These are phyloP conservation scores for Oryza longistaminata DNA, from an alignment of 176 grass and related monocot genomes.

Conservation along the genomic window DNA sequence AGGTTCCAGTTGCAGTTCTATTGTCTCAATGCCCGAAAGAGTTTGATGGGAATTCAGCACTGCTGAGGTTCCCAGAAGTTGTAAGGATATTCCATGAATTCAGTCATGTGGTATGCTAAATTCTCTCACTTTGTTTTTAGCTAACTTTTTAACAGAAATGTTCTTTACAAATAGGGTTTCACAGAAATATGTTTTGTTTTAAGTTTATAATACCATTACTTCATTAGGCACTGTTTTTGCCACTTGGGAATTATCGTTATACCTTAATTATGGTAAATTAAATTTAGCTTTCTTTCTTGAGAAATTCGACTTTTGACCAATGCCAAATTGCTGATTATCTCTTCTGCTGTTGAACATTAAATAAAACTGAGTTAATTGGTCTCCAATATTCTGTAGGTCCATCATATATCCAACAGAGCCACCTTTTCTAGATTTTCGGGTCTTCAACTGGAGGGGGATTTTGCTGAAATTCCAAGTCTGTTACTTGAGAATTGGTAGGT, in stretches of 20 bases:
- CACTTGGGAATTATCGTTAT: not conserved
- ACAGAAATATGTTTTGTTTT: slow-evolving; percentile 2
- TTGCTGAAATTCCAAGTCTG: slow-evolving; percentile 80
- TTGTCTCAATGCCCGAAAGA: slow-evolving; percentile 89
- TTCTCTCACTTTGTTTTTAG: slow-evolving; percentile 17
- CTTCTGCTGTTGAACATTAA: slow-evolving; percentile 12
- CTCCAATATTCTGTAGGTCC: slow-evolving; percentile 62
- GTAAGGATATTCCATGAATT: slow-evolving; percentile 97
- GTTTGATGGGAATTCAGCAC: slow-evolving; percentile 64
- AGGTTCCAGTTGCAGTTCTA: slow-evolving; percentile 80
- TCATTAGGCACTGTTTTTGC: not conserved
- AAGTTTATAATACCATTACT: not conserved
- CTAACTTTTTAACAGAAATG: slow-evolving; percentile 16
- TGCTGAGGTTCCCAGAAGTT: slow-evolving; percentile 86
- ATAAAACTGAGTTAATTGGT: slow-evolving; percentile 14
- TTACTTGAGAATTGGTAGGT: slow-evolving; percentile 92
- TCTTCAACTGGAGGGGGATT: slow-evolving; percentile 75
- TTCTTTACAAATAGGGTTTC: not conserved
- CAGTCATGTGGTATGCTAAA: slow-evolving; percentile 84
- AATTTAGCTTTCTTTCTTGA: not conserved
- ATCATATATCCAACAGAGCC: slow-evolving; percentile 82
- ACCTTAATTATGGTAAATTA: not conserved
- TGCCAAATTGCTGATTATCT: slow-evolving; percentile 17
- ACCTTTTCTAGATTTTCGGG: slow-evolving; percentile 86
- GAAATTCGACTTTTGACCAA: slow-evolving; percentile 1